Evolutionary conservation across 2,329 filamentous ascomycete species (phyloP).

Genomic region (Aspergillus glaucus): DNA sequence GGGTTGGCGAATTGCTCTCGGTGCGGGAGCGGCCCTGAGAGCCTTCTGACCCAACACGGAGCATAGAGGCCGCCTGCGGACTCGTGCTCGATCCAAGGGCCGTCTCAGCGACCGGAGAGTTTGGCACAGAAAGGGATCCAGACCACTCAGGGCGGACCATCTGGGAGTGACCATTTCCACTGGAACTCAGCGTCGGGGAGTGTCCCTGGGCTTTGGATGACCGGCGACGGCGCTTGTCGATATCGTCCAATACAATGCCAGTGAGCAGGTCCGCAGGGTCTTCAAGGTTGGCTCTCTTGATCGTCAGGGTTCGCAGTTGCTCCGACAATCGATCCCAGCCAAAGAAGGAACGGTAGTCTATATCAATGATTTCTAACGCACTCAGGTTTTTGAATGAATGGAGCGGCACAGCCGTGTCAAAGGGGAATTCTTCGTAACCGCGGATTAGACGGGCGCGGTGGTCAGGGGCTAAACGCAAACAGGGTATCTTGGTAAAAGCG

Average conservation of each 20-base stretch:
- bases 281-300: slow-evolving; percentile 81
- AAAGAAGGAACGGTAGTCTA: slow-evolving; percentile 95
- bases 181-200: slow-evolving; percentile 69
- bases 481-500: slow-evolving; percentile 96
- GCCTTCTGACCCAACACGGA: slow-evolving; percentile 54
- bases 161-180: slow-evolving; percentile 51
- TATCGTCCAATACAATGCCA: slow-evolving; percentile 91
- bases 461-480: slow-evolving; percentile 82
- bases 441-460: slow-evolving; percentile 83
- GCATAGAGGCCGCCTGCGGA: slow-evolving; percentile 41
- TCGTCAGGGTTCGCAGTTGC: slow-evolving; percentile 78
- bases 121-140: slow-evolving; percentile 62
- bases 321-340: slow-evolving; percentile 94
- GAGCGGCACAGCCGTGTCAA: slow-evolving; percentile 94
- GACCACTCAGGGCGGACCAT: slow-evolving; percentile 59
- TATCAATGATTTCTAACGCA: slow-evolving; percentile 85
- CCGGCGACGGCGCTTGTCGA: slow-evolving; percentile 81
- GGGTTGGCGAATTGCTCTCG: slow-evolving; percentile 74
- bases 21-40: slow-evolving; percentile 40
- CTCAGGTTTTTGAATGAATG: slow-evolving; percentile 96
- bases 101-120: slow-evolving; percentile 51
- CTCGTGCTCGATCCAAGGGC: slow-evolving; percentile 45
- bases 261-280: slow-evolving; percentile 86
- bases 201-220: slow-evolving; percentile 73
- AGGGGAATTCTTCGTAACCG: slow-evolving; percentile 95